Evolutionary conservation across 371 early-diverging fungal genomes (phyloP).

Genomic region (Batrachochytrium dendrobatidis): DNA sequence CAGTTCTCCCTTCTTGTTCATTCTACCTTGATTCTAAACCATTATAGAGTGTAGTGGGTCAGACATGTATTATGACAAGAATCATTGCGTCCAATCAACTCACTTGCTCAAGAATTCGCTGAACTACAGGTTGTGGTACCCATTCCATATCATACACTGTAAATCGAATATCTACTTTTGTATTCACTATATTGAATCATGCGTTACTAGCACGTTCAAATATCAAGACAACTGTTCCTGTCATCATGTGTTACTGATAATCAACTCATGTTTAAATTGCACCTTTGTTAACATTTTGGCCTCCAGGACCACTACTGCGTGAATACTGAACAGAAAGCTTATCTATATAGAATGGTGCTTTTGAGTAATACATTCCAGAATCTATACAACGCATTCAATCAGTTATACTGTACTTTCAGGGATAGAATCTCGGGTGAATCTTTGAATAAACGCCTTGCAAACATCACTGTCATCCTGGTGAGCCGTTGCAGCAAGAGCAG

Average conservation of each 20-base stretch:
- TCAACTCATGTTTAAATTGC: background rate
- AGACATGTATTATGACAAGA: background rate
- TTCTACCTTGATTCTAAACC: constrained; percentile 41
- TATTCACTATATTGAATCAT: constrained; percentile 51
- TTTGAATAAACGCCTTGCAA: background rate
- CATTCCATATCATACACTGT: constrained; percentile 56
- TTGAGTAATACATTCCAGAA: too few species aligned
- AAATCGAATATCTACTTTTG: constrained; percentile 78
- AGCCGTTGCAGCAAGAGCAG: too few species aligned
- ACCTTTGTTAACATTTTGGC: constrained; percentile 91
- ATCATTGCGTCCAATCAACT: background rate
- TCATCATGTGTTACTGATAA: background rate
- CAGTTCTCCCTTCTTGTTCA: constrained; percentile 68
- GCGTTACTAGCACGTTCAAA: background rate
- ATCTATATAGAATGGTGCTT: too few species aligned
- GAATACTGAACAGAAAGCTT: constrained; percentile 14
- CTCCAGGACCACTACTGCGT: constrained; percentile 75
- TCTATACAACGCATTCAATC: too few species aligned
- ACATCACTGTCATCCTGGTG: too few species aligned
- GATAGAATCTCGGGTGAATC: background rate
- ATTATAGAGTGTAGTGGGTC: background rate
- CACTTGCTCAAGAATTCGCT: constrained; percentile 36
- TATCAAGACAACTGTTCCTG: background rate
- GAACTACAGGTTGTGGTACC: constrained; percentile 66
- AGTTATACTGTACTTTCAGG: too few species aligned